A percentile compares a stretch with the other conserved stretches of the same genome.
Evolutionary conservation across 352 stramenopile species (phyloP).

Genomic region (Elongisporangium prolatum): DNA sequence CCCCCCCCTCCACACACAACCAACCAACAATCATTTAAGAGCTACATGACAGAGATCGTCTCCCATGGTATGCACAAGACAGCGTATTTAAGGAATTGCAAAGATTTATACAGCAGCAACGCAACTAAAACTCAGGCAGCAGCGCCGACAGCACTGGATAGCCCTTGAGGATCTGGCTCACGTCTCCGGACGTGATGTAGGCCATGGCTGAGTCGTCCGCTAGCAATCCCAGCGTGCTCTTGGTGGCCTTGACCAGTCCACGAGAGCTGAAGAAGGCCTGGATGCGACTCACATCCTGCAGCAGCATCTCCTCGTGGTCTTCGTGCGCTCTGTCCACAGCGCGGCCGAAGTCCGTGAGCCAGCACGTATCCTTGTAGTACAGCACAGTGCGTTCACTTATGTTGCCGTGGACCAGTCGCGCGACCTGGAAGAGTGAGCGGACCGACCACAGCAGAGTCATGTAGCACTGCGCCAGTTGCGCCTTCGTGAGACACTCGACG

Average conservation of each 20-base stretch:
- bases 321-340: conserved; percentile 62
- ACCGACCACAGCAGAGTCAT: conserved; percentile 33
- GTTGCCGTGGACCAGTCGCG: conserved; percentile 47
- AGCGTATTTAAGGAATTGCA: no score
- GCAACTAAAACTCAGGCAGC: conserved; percentile 14
- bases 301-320: conserved; percentile 45
- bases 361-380: conserved; percentile 49
- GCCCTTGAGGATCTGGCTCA: conserved; percentile 22
- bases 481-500: conserved; percentile 26
- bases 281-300: conserved; percentile 59
- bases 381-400: conserved; percentile 72
- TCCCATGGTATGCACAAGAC: no score
- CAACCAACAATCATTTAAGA: no score
- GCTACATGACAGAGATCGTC: no score
- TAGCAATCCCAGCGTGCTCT: conserved; percentile 18
- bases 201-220: conserved; percentile 11
- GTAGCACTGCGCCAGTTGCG: conserved; percentile 36
- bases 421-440: conserved; percentile 43
- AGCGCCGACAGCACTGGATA: conserved; percentile 22
- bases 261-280: conserved; percentile 60
- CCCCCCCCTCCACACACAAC: no score
- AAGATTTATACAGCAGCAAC: no score
- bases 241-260: conserved; percentile 26
- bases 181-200: conserved; percentile 20
- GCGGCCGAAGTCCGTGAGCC: conserved; percentile 86